A percentile compares a stretch with the other conserved stretches of the same genome.
Conservation (phyloP, 2,329 filamentous ascomycete species). For the Botrytis elliptica region DNA sequence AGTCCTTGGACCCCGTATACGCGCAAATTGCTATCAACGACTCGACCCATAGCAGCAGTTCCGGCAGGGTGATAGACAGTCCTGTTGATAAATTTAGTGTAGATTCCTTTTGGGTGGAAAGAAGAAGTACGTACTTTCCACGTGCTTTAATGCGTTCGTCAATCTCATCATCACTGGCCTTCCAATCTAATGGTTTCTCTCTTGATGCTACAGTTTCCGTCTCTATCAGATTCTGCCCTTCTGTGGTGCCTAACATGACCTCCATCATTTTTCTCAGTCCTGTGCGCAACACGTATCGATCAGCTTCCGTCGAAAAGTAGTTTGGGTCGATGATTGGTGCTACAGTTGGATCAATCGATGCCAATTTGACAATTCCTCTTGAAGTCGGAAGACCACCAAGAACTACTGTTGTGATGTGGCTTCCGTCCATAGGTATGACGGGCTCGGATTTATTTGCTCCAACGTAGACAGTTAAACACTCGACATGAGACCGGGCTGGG, state of each 20-base stretch:
- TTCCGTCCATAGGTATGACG: constrained; percentile 22
- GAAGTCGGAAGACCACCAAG: constrained; percentile 24
- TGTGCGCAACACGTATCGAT: not conserved
- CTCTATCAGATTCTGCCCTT: not conserved
- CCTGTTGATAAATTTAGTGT: too few relatives aligned
- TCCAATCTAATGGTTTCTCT: not conserved
- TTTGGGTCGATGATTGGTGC: constrained; percentile 19
- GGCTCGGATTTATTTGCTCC: not conserved
- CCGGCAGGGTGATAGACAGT: constrained; percentile 2
- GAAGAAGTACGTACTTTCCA: not conserved
- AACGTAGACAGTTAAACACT: constrained; percentile 9
- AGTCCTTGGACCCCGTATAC: constrained; percentile 10
- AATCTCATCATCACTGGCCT: not conserved
- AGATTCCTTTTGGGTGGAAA: too few relatives aligned
- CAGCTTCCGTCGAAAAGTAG: constrained; percentile 8
- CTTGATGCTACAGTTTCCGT: not conserved
- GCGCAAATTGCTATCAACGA: not conserved
- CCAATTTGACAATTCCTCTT: constrained; percentile 17
- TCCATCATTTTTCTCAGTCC: constrained; percentile 4
- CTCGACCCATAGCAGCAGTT: constrained; percentile 15
- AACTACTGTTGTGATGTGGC: constrained; percentile 13
- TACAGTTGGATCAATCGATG: not conserved
- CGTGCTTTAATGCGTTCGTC: constrained; percentile 9
- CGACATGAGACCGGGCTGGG: constrained; percentile 9
- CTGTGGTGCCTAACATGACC: not conserved